Base-by-base conservation (phyloP, 306 rosid species). In the Gastrolobium bilobum region DNA sequence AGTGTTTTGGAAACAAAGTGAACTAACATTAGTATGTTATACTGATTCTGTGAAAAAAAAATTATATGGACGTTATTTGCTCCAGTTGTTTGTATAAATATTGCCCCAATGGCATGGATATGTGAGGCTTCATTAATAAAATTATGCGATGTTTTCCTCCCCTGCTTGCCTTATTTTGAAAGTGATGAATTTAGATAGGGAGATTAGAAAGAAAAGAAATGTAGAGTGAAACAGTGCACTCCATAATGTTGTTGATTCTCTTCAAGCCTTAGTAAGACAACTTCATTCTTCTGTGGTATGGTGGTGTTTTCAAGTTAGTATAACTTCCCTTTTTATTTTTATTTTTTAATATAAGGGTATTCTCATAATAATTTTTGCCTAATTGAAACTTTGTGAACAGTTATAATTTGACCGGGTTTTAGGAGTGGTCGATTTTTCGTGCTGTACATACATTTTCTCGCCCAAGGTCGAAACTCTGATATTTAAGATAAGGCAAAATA, bases 1-100 rank as follows among this genome's bases (percentile, higher is more conserved):
- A 53, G 37, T 76, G 38, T 52, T 70, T 62, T 79, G 64, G 59
- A 57, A 62, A 71, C 40, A 66, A 40, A 51, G 68, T 77, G 83
- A 35, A 64, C 52, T 80, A 57, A 57, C 40, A 31, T 71, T 29
- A 33, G 34, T 34, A 29, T 40, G 56, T 10, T 68, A 15, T 39
- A 10, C 14, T 46, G 63, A 26, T 29, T 51, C 3, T 10, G 52
- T 35, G 50, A 1, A 20, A 20, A 20, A 20, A 75, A 56, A 30
- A 61, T 59, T 73, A 6, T 37, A 26, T 58, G 70, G 64, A 31
- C 6, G 7, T 30, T 44, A 13, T 64, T 74, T 35, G 54, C 58
- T 50, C 37, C 20, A 2, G 15, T 34, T 50, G 48, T 73, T 34
- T 79, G 44, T 37, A 61, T 46, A 14, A 30, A 15, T 15, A 74